phyloP scores from a whole-genome alignment of 257 asterid species.

The Gentiana macrophylla region DNA sequence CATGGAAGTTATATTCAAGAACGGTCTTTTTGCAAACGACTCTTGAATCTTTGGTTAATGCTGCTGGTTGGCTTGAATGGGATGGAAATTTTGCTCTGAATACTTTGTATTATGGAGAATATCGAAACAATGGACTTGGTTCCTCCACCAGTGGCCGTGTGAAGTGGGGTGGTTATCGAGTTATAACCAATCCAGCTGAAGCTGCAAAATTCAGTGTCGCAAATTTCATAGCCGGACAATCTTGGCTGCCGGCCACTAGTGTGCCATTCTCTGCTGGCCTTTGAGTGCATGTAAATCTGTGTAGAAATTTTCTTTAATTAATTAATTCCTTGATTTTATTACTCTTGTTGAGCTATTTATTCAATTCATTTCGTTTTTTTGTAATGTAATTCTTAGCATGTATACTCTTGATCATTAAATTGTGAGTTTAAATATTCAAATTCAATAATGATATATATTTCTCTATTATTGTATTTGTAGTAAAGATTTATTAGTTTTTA shows the following conservation, averaged over 20 bases:
- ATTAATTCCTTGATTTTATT: too few species aligned
- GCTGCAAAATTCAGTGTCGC: conserved; percentile 46
- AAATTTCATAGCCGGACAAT: conserved; percentile 42
- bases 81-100: conserved; percentile 47
- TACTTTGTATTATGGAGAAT: conserved; percentile 70
- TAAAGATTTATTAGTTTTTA: too few species aligned
- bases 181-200: conserved; percentile 41
- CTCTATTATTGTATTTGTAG: too few species aligned
- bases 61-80: conserved; percentile 87
- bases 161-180: conserved; percentile 59
- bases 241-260: conserved; percentile 59
- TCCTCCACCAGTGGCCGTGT: conserved; percentile 45
- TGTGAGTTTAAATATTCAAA: too few species aligned
- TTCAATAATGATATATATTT: too few species aligned
- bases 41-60: conserved; percentile 43
- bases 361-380: too few species aligned
- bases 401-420: too few species aligned
- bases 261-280: conserved; percentile 60
- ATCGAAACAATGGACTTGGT: conserved; percentile 55
- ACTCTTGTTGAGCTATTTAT: too few species aligned
- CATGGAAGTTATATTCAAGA: conserved; percentile 71
- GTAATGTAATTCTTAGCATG: too few species aligned
- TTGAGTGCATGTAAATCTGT: too few species aligned
- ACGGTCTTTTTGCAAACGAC: conserved; percentile 41
- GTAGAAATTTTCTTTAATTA: too few species aligned